Percentiles rank a stretch among this genome's conserved stretches.
phyloP scores from a whole-genome alignment of 2,329 filamentous ascomycete species.

The Apiospora arundinis region DNA sequence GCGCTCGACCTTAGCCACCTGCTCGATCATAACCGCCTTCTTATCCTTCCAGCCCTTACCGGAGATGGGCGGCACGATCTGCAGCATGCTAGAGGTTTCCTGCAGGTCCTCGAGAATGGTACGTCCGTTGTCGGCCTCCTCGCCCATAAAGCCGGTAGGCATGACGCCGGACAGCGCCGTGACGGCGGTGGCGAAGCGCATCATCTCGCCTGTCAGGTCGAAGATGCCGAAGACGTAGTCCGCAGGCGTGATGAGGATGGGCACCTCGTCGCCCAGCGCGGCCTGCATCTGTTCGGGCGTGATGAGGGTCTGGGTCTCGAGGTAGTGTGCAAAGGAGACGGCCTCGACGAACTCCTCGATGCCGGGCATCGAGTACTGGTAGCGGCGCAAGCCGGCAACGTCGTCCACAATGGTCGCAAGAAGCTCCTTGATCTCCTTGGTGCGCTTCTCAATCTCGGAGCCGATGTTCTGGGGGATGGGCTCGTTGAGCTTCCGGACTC shows the following conservation, averaged over 20 bases:
- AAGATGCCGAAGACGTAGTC: constrained; percentile 93
- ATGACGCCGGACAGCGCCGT: constrained; percentile 75
- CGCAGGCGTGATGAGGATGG: constrained; percentile 72
- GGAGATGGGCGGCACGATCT: constrained; percentile 69
- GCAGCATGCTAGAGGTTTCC: constrained; percentile 76
- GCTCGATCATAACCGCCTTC: constrained; percentile 83
- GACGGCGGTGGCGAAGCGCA: constrained; percentile 91
- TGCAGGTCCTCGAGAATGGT: constrained; percentile 84
- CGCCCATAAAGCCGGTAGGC: constrained; percentile 44
- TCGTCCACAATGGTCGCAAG: constrained; percentile 75
- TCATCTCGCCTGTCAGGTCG: constrained; percentile 93
- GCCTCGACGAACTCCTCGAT: constrained; percentile 96
- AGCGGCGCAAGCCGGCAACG: constrained; percentile 77
- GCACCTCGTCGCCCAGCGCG: constrained; percentile 49
- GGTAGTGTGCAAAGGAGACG: constrained; percentile 86
- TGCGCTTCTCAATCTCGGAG: constrained; percentile 72
- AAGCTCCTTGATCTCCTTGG: constrained; percentile 72
- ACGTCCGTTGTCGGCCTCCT: constrained; percentile 44
- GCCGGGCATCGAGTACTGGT: constrained; percentile 86
- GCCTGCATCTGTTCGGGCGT: constrained; percentile 65
- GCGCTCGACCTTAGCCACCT: constrained; percentile 92
- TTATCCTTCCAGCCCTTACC: constrained; percentile 74
- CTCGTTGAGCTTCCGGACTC: constrained; percentile 67
- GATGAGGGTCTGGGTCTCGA: constrained; percentile 78
- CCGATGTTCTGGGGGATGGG: constrained; percentile 72